A percentile compares a stretch with the other conserved stretches of the same genome.
Evolutionary conservation across 2,329 filamentous ascomycete species (phyloP).

Genomic region (Pseudogymnoascus sp.): DNA sequence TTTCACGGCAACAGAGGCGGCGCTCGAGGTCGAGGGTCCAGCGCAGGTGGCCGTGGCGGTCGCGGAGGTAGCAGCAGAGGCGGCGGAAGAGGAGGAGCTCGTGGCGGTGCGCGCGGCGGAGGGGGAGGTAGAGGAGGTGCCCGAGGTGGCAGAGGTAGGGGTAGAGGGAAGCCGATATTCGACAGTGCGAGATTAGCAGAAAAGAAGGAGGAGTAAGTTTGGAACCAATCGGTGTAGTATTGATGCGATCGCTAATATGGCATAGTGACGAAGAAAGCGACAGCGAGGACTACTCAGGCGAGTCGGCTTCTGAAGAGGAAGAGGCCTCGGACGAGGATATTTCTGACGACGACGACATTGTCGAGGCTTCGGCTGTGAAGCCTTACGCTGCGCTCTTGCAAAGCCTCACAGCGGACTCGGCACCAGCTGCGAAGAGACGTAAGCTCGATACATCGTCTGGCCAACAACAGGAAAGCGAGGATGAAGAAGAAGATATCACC

Average conservation of each 20-base stretch:
- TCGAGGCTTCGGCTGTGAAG: constrained; percentile 30
- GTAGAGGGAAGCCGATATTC: constrained; percentile 35
- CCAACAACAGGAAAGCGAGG: constrained; percentile 11
- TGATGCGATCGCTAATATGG: constrained; percentile 12
- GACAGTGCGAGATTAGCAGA: constrained; percentile 39
- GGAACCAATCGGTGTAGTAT: background rate
- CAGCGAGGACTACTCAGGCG: constrained; percentile 29
- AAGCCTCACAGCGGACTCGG: constrained; percentile 41
- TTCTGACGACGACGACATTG: constrained; percentile 34
- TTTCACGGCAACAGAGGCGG: constrained; percentile 21
- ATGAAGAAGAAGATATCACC: constrained; percentile 31
- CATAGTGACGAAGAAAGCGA: constrained; percentile 20
- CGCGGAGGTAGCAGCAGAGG: constrained; percentile 21
- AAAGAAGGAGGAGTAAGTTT: constrained; percentile 32
- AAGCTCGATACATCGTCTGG: constrained; percentile 38
- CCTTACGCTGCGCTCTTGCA: constrained; percentile 53
- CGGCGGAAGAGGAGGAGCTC: constrained; percentile 14
- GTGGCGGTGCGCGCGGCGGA: constrained; percentile 29
- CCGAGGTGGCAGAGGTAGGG: constrained; percentile 23
- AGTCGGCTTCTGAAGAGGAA: constrained; percentile 32
- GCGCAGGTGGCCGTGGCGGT: constrained; percentile 20
- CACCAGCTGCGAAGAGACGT: constrained; percentile 46
- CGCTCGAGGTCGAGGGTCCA: constrained; percentile 15
- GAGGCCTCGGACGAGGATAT: constrained; percentile 38
- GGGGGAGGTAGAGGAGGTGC: constrained; percentile 20